These are phyloP conservation scores for Malus orientalis DNA, from an alignment of 306 rosid genomes.

Conservation along the genomic window DNA sequence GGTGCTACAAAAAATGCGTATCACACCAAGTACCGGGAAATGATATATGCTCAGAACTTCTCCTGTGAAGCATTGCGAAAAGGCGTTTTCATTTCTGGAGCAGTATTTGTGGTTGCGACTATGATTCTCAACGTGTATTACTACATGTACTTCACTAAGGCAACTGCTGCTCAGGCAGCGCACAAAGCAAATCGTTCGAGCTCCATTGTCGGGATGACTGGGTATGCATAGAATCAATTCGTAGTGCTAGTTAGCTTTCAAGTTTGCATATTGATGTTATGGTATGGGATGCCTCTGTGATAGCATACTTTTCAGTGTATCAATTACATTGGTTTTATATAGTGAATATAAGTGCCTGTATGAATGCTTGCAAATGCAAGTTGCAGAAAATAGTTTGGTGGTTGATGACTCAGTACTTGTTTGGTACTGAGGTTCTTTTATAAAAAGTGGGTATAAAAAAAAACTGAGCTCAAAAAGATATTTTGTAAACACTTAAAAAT, in stretches of 20 bases:
- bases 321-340: slow-evolving; percentile 1
- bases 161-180: slow-evolving; percentile 46
- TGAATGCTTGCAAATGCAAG: slow-evolving; percentile 9
- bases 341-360: not conserved
- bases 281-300: slow-evolving; percentile 13
- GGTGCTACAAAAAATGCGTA: slow-evolving; percentile 90
- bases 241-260: slow-evolving; percentile 7
- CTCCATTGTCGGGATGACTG: slow-evolving; percentile 81
- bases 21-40: slow-evolving; percentile 75
- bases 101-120: slow-evolving; percentile 79
- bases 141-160: slow-evolving; percentile 90
- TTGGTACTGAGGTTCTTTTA: too few species aligned
- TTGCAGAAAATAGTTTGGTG: not conserved
- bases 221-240: slow-evolving; percentile 41
- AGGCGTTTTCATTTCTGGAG: slow-evolving; percentile 79
- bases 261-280: slow-evolving; percentile 17
- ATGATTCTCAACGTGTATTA: slow-evolving; percentile 83
- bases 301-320: slow-evolving; percentile 6
- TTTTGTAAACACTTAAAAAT: too few species aligned
- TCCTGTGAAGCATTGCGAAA: slow-evolving; percentile 82
- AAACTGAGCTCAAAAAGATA: too few species aligned
- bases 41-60: slow-evolving; percentile 73
- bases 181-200: slow-evolving; percentile 61
- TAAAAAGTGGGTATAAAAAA: too few species aligned
- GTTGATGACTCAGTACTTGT: not conserved